These are phyloP conservation scores for Ampelocalamus luodianensis DNA, from an alignment of 176 grass and related monocot genomes.

Conservation along the genomic window DNA sequence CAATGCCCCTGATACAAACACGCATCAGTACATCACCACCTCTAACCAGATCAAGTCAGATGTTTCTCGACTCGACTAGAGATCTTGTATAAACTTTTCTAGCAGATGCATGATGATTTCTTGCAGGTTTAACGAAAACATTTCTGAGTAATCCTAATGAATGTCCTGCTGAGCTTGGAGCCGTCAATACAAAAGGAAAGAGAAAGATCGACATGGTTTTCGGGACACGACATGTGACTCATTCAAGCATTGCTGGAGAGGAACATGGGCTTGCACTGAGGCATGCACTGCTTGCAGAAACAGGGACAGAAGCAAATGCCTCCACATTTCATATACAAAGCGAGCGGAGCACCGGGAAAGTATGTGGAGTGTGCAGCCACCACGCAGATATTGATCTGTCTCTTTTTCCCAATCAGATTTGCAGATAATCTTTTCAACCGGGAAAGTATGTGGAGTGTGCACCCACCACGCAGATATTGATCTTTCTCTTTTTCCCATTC, in stretches of 20 bases:
- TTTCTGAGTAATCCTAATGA: not conserved
- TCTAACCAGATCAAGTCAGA: too few relatives aligned
- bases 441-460: constrained; percentile 13
- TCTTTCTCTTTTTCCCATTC: not conserved
- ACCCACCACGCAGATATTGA: constrained; percentile 8
- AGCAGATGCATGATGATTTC: not conserved
- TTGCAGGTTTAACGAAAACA: not conserved
- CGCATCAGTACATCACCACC: too few relatives aligned
- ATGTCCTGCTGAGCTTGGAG: not conserved
- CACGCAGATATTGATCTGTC: not conserved
- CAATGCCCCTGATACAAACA: too few relatives aligned
- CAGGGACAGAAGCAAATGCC: constrained; percentile 33
- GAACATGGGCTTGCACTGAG: constrained; percentile 40
- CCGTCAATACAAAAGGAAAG: constrained; percentile 16
- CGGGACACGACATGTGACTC: constrained; percentile 40
- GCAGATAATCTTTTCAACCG: too few relatives aligned
- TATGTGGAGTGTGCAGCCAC: constrained; percentile 12
- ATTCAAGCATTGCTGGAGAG: constrained; percentile 18
- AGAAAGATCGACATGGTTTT: not conserved
- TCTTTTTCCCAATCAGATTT: not conserved
- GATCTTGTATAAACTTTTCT: not conserved
- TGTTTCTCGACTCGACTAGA: not conserved
- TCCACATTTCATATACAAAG: not conserved
- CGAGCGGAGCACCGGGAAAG: not conserved
- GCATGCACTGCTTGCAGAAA: constrained; percentile 17